Percentiles rank a stretch among this genome's conserved stretches.
phyloP scores from a whole-genome alignment of 2,329 filamentous ascomycete genomes.

The Aspergillus brasiliensis region DNA sequence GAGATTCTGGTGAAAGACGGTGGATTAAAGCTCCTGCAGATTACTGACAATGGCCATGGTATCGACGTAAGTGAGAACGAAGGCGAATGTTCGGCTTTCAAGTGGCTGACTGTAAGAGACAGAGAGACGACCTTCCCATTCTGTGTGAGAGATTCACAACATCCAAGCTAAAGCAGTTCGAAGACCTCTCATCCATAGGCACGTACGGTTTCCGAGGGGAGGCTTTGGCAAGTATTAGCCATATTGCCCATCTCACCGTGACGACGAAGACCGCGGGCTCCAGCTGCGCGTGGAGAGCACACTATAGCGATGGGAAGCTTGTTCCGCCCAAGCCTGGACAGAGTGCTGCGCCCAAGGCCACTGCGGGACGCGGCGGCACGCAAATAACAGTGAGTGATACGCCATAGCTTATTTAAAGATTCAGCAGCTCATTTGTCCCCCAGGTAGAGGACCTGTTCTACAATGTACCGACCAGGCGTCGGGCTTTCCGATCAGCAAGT shows the following conservation, averaged over 20 bases:
- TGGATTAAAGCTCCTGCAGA: constrained; percentile 90
- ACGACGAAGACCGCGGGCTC: constrained; percentile 92
- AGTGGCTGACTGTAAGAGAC: constrained; percentile 18
- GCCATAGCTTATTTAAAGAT: neutral
- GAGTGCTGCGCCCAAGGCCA: constrained; percentile 79
- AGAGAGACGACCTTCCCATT: constrained; percentile 90
- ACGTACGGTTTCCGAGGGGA: constrained; percentile 99
- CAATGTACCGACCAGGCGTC: constrained; percentile 84
- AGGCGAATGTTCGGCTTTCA: neutral
- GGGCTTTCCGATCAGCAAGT: constrained; percentile 85
- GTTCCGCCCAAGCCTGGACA: constrained; percentile 85
- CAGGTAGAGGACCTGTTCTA: constrained; percentile 93
- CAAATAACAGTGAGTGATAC: constrained; percentile 73
- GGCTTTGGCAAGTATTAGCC: constrained; percentile 94
- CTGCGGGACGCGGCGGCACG: constrained; percentile 84
- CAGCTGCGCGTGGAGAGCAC: constrained; percentile 84
- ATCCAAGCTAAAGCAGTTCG: constrained; percentile 90
- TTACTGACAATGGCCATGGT: constrained; percentile 94
- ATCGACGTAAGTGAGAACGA: constrained; percentile 69
- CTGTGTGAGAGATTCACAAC: constrained; percentile 96
- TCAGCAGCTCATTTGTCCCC: neutral
- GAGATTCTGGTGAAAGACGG: constrained; percentile 94
- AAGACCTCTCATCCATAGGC: constrained; percentile 84
- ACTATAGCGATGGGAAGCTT: constrained; percentile 81
- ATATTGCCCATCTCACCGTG: constrained; percentile 93